phyloP scores from a whole-genome alignment of 352 stramenopile genomes.

The Phytopythium delawarense region DNA sequence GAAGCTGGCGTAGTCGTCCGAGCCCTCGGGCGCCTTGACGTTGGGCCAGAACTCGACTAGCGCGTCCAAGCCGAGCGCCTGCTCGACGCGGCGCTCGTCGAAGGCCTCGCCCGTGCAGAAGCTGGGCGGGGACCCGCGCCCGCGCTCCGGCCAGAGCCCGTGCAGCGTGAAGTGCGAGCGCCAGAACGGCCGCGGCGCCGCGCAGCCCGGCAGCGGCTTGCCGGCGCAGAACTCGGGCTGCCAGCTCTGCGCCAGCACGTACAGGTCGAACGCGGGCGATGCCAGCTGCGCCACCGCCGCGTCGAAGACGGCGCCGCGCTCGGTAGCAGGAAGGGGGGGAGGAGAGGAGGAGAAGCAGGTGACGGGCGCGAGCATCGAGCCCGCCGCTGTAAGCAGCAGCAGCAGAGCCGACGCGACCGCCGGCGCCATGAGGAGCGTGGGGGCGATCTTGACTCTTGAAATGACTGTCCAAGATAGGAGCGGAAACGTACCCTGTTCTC shows the following conservation, averaged over 20 bases:
- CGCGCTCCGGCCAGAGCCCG: conserved; percentile 84
- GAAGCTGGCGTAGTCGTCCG: conserved; percentile 73
- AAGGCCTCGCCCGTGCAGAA: conserved; percentile 77
- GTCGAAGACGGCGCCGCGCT: conserved; percentile 30
- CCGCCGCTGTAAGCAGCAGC: not conserved
- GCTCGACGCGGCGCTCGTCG: conserved; percentile 52
- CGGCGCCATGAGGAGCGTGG: not conserved
- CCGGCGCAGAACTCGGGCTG: conserved; percentile 80
- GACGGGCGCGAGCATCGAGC: no score
- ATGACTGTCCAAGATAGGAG: not conserved
- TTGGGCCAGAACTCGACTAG: conserved; percentile 86
- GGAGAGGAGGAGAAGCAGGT: not conserved
- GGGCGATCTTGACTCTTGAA: not conserved
- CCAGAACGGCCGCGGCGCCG: conserved; percentile 63
- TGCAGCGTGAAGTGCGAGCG: conserved; percentile 86
- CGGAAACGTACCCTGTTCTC: no score
- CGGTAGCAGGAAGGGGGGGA: not conserved
- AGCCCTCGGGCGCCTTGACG: conserved; percentile 62
- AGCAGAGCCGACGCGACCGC: not conserved
- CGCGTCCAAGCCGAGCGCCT: conserved; percentile 58
- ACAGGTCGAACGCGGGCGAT: conserved; percentile 66
- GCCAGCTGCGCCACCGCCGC: conserved; percentile 14
- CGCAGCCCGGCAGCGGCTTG: conserved; percentile 74
- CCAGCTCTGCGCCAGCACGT: conserved; percentile 90
- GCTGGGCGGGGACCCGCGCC: conserved; percentile 57